Evolutionary conservation across 768 basidiomycete genomes (phyloP).

Genomic region (Lenzites betulinus): DNA sequence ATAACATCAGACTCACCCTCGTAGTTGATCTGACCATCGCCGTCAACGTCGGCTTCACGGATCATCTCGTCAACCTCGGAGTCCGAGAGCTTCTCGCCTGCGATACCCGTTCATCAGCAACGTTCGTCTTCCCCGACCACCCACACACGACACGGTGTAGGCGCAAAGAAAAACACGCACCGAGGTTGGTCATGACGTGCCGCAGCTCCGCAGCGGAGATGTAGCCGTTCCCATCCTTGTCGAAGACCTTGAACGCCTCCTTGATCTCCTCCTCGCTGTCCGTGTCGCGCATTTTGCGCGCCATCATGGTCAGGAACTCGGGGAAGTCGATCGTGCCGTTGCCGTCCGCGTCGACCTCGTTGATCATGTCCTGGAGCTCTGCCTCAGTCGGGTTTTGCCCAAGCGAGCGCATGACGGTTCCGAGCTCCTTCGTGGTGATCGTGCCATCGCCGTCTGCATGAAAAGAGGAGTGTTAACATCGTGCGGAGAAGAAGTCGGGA

Average conservation of each 20-base stretch:
- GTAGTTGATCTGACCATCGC: conserved; percentile 92
- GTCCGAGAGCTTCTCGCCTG: conserved; percentile 86
- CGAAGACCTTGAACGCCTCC: conserved; percentile 97
- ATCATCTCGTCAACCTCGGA: conserved; percentile 96
- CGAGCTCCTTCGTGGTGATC: conserved; percentile 88
- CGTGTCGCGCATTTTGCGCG: conserved; percentile 87
- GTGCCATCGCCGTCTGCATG: conserved; percentile 85
- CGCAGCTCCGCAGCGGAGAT: conserved; percentile 86
- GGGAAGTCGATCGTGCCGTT: conserved; percentile 84
- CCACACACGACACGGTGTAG: neutral
- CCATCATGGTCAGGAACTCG: conserved; percentile 85
- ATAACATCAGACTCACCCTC: conserved; percentile 51
- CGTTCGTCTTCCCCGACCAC: neutral
- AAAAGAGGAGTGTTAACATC: neutral
- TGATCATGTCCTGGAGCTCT: conserved; percentile 94
- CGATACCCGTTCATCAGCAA: conserved; percentile 6
- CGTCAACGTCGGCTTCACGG: conserved; percentile 92
- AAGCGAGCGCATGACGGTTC: conserved; percentile 90
- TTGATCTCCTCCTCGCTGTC: conserved; percentile 94
- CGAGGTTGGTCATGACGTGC: conserved; percentile 90
- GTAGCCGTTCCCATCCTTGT: conserved; percentile 92
- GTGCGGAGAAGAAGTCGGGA: neutral
- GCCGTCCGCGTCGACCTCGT: conserved; percentile 88
- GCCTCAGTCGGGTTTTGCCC: conserved; percentile 93
- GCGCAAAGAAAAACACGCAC: conserved; percentile 42